phyloP scores from a whole-genome alignment of 441 rosid species.

The Macaranga tanarius region DNA sequence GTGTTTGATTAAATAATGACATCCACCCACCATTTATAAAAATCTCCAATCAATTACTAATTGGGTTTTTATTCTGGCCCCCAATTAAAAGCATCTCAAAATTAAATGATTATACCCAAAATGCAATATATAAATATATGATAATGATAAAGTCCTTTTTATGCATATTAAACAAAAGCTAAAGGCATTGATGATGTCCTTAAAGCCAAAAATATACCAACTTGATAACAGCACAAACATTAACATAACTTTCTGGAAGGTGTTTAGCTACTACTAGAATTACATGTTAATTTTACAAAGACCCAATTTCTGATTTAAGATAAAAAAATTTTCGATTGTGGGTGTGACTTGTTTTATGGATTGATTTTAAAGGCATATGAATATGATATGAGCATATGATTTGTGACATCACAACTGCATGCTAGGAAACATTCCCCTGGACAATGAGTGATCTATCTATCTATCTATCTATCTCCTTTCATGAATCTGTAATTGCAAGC shows the following conservation, averaged over 20 bases:
- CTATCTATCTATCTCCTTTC: not conserved
- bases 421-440: conserved; percentile 29
- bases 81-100: conserved; percentile 10
- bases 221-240: not conserved
- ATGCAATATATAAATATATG: conserved; percentile 2
- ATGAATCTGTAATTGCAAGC: conserved; percentile 47
- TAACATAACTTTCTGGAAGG: not conserved
- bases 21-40: not conserved
- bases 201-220: conserved; percentile 19
- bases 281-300: not conserved
- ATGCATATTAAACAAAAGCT: not conserved
- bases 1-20: conserved; percentile 6
- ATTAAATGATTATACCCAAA: conserved; percentile 21
- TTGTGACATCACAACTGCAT: conserved; percentile 32
- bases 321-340: too few relatives aligned
- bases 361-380: too few relatives aligned
- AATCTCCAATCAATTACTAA: not conserved
- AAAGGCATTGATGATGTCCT: conserved; percentile 12
- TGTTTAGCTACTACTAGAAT: not conserved
- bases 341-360: too few relatives aligned
- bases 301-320: not conserved
- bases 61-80: not conserved
- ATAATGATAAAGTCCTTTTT: conserved; percentile 12
- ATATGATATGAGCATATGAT: too few relatives aligned
- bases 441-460: not conserved